These are phyloP conservation scores for Yamadazyma epiphylla DNA, from an alignment of 1,139 yeast genomes.

Conservation along the genomic window DNA sequence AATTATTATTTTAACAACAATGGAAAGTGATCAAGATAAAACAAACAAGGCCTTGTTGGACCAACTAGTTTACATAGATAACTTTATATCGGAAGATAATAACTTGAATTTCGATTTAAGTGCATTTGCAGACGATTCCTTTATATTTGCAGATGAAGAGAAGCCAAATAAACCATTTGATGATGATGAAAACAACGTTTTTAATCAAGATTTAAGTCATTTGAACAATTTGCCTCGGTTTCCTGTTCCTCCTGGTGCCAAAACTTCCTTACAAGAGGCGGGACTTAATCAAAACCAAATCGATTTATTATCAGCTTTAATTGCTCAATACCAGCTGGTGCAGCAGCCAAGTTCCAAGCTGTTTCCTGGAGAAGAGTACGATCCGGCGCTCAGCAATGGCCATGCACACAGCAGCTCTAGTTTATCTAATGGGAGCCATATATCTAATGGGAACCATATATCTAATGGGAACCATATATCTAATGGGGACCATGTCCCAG, in stretches of 20 bases:
- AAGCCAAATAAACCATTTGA: slow-evolving; percentile 36
- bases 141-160: slow-evolving; percentile 76
- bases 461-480: not conserved
- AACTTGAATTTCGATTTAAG: slow-evolving; percentile 70
- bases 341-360: slow-evolving; percentile 5
- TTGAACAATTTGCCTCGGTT: slow-evolving; percentile 47
- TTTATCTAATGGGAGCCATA: not conserved
- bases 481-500: not conserved
- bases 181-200: slow-evolving; percentile 1
- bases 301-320: slow-evolving; percentile 65
- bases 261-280: slow-evolving; percentile 55
- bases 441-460: not conserved
- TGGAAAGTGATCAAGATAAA: slow-evolving; percentile 10
- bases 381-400: too few relatives aligned
- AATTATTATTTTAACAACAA: not conserved
- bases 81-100: slow-evolving; percentile 66
- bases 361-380: too few relatives aligned
- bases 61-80: slow-evolving; percentile 73
- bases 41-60: slow-evolving; percentile 52
- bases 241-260: slow-evolving; percentile 71
- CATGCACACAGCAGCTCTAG: not conserved
- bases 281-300: slow-evolving; percentile 67
- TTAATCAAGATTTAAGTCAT: slow-evolving; percentile 5
- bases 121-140: slow-evolving; percentile 76
- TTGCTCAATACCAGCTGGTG: slow-evolving; percentile 60